These are phyloP conservation scores for Suillus placidus DNA, from an alignment of 768 basidiomycete genomes.

Conservation along the genomic window DNA sequence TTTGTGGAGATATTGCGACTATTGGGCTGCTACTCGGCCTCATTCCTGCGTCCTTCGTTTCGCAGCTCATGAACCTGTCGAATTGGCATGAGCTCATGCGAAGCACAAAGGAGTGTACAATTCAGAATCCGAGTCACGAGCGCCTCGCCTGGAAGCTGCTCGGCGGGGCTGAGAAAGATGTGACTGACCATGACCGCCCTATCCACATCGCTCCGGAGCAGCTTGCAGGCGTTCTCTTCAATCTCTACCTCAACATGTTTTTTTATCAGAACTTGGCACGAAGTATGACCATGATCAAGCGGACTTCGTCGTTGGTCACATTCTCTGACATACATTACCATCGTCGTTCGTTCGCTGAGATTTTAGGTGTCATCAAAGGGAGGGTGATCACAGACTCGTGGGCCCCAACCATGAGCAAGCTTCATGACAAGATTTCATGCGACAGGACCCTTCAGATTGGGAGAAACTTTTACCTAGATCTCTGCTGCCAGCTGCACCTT, in stretches of 20 bases:
- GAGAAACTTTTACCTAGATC: slow-evolving; percentile 47
- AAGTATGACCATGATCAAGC: not conserved
- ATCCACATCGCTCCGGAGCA: not conserved
- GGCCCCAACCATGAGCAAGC: slow-evolving; percentile 40
- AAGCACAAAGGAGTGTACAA: not conserved
- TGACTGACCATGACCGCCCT: not conserved
- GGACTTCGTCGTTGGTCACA: not conserved
- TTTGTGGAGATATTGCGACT: not conserved
- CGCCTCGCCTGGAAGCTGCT: not conserved
- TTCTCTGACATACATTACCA: not conserved
- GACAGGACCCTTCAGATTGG: slow-evolving; percentile 22
- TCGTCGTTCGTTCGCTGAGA: not conserved
- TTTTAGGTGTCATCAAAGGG: not conserved
- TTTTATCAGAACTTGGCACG: not conserved
- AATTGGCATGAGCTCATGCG: not conserved
- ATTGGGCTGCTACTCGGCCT: not conserved
- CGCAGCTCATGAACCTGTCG: not conserved
- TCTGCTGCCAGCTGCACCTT: slow-evolving; percentile 46
- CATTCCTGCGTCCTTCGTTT: not conserved
- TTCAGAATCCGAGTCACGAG: not conserved
- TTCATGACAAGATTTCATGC: slow-evolving; percentile 24
- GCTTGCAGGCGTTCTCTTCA: not conserved
- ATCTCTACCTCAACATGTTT: not conserved
- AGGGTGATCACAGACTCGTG: slow-evolving; percentile 32
- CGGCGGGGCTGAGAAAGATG: not conserved